Evolutionary conservation across 768 basidiomycete genomes (phyloP), one percentile per base, ranked within the genome.

Genomic region (Mycena rosella): DNA sequence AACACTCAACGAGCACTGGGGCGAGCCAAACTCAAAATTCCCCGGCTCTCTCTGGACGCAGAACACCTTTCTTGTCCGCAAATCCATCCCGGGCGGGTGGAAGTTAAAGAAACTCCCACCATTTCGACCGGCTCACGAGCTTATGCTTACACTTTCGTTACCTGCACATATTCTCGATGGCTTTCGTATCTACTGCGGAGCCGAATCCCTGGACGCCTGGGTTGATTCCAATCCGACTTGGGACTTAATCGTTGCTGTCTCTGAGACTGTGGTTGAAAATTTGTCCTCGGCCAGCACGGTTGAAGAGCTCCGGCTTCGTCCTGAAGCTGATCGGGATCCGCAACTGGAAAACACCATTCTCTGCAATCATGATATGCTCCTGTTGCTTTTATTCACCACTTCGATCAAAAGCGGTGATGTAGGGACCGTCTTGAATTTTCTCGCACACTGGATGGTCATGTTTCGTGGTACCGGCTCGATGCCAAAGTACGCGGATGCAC

Each of bases 401-500:
- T 63, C 74, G 1, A 61, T 76, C 60, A 76, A 74, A 38, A 18
- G 54, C 26, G 76, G 76, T 0, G 73, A 74, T 44, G 62, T 76
- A n/a, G 76, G 76, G 17, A 36, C 48, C 1, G 72, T 77, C 5
- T 45, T 75, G 11, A 63, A 62, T 42, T 49, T 73, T 7, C 61
- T 69, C 1, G n/a, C 29, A 2, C 48, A 70, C 29, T 74, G 70
- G 70, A 73, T 75, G 74, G 69, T 75, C 2, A 72, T 73, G 70
- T 69, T 74, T 45, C 70, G 70, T 5, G 74, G 70, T 18, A 62
- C 61, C 13, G 64, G 67, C 2, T 42, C 30, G 20, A 75, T 73
- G 74, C 74, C 74, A 1, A 75, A 74, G 44, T 75, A 75, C 56
- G 74, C 73, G 2, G 67, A 74, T 44, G 74, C 69, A 0, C 10